These are phyloP conservation scores for Sclerotinia spermophila DNA, from an alignment of 2,329 filamentous ascomycete genomes.

Conservation along the genomic window DNA sequence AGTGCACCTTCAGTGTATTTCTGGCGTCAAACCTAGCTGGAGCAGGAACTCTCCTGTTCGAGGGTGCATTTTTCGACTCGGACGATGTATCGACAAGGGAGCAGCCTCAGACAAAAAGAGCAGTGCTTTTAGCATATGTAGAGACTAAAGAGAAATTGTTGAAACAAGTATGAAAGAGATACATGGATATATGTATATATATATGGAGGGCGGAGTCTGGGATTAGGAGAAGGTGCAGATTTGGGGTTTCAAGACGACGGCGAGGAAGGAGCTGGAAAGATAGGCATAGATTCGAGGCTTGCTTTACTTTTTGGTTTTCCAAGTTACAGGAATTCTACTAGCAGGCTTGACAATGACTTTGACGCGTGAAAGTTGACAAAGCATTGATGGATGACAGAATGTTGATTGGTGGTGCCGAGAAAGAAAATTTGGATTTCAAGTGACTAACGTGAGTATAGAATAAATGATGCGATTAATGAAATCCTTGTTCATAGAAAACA, in stretches of 20 bases:
- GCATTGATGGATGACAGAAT: too few species aligned
- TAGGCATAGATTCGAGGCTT: not conserved
- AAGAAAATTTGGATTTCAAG: not conserved
- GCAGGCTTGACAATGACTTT: not conserved
- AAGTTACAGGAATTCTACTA: not conserved
- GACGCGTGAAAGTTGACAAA: not conserved
- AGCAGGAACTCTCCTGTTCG: not conserved
- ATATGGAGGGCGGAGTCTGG: not conserved
- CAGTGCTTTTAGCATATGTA: not conserved
- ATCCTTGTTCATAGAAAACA: too few species aligned
- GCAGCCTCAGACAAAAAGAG: not conserved
- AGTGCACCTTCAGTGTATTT: not conserved
- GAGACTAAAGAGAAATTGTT: not conserved
- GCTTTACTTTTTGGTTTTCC: not conserved
- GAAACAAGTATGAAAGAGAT: not conserved
- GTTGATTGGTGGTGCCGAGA: too few species aligned
- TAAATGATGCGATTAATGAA: not conserved
- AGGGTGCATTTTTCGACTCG: not conserved
- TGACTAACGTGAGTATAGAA: not conserved
- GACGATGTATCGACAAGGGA: not conserved
- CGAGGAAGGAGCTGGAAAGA: not conserved
- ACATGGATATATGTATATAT: too few species aligned
- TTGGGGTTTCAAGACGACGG: not conserved
- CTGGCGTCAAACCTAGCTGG: not conserved
- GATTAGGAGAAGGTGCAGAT: not conserved